Base-by-base conservation (phyloP, 2,329 filamentous ascomycete species). In the Talaromyces sp. region DNA sequence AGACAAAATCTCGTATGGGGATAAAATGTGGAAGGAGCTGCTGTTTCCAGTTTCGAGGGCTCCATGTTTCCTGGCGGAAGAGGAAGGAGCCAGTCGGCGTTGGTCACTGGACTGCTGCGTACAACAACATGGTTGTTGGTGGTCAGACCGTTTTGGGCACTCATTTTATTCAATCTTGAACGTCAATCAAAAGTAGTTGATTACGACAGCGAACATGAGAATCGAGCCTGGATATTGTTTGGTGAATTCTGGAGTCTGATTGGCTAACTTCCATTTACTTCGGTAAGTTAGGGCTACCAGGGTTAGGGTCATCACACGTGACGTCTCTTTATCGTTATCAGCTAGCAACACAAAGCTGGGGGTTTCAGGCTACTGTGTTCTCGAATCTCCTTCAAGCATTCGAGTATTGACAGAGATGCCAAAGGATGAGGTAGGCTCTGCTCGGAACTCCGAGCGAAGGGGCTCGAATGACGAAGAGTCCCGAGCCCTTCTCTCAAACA, bases 371-470 rank as follows among this genome's bases (percentile, higher is more conserved):
- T 39, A 53, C 52, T 65, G 46, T 59, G 57, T 59, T 54, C 54
- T n/a, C n/a, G n/a, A n/a, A n/a, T n/a, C n/a, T 37, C 57, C 56
- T 40, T 56, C 56, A 56, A 48, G 39, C 61, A 60, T 28, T 28
- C 25, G 25, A 46, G 62, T 62, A 67, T 52, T 63, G 63, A 69
- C 69, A 74, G 73, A 69, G 65, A 77, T 77, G 74, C 69, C 70
- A 64, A 67, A 66, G 66, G 73, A 73, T 70, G 73, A 75, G 65
- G 67, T 63, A 67, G 63, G 63, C 53, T 62, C 68, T 65, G 66
- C 65, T 67, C 67, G 67, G 60, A 63, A 68, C 63, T 65, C 64
- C 67, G 71, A 68, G 59, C 65, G 61, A 58, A 60, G 67, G 63
- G 67, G 63, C 57, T 63, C 63, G 57, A 60, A 65, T 57, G 67